phyloP scores from a whole-genome alignment of 176 grass and related monocot genomes.

The Oryza nivara region DNA sequence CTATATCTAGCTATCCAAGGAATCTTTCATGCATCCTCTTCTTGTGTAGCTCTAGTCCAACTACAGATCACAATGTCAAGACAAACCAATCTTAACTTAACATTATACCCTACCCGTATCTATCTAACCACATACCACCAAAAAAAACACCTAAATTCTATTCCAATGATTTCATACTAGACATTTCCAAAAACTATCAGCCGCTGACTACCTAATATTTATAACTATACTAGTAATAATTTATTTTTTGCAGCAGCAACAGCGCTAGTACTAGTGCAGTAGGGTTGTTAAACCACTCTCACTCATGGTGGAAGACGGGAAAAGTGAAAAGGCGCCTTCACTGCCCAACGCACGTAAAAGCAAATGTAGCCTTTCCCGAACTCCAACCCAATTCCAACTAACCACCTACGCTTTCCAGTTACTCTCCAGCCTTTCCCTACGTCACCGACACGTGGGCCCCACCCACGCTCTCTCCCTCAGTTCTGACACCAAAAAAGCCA shows the following conservation, averaged over 20 bases:
- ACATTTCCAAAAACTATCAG: too few relatives aligned
- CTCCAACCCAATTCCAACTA: conserved; percentile 9
- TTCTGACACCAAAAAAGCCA: conserved; percentile 13
- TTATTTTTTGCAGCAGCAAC: not conserved
- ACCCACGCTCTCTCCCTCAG: not conserved
- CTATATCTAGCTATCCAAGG: too few relatives aligned
- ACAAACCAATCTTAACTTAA: too few relatives aligned
- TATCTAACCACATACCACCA: too few relatives aligned
- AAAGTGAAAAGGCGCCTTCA: not conserved
- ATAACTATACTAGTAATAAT: too few relatives aligned
- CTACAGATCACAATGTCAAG: too few relatives aligned
- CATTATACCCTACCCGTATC: too few relatives aligned
- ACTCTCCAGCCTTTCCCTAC: not conserved
- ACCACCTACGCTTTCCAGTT: conserved; percentile 35
- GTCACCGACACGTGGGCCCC: not conserved
- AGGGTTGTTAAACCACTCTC: not conserved
- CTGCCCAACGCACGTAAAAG: conserved; percentile 17
- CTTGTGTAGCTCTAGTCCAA: too few relatives aligned
- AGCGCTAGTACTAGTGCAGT: not conserved
- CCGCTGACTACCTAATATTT: too few relatives aligned
- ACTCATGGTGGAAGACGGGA: not conserved
- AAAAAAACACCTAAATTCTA: too few relatives aligned
- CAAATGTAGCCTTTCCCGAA: conserved; percentile 24
- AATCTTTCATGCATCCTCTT: too few relatives aligned
- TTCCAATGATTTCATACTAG: too few relatives aligned